These are phyloP conservation scores for Avicennia marina DNA, from an alignment of 257 asterid genomes.

Conservation along the genomic window DNA sequence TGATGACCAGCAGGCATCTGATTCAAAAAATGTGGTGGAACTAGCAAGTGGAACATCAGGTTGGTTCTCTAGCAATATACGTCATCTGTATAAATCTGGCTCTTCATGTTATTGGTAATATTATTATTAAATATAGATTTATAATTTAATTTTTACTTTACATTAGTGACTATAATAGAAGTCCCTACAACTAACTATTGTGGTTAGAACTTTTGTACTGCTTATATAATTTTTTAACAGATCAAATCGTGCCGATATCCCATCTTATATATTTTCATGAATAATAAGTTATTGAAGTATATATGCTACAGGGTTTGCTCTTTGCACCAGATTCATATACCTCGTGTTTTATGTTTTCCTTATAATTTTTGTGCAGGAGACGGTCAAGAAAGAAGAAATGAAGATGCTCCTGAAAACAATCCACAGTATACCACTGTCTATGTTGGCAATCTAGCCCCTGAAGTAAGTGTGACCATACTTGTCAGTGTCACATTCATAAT, in stretches of 20 bases:
- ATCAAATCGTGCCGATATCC: not conserved
- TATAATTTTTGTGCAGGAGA: conserved; percentile 40
- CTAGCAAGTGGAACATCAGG: conserved; percentile 80
- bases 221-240: not conserved
- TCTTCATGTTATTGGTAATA: no score
- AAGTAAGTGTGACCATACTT: conserved; percentile 44
- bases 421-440: conserved; percentile 88
- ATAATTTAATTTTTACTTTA: not conserved
- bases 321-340: conserved; percentile 7
- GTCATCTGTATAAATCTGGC: no score
- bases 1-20: conserved; percentile 77
- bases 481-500: no score
- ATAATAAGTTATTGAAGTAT: not conserved
- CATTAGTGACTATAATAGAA: not conserved
- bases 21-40: conserved; percentile 81
- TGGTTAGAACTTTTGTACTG: not conserved
- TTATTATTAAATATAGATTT: no score
- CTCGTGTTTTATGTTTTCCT: conserved; percentile 8
- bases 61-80: conserved; percentile 26
- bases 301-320: not conserved
- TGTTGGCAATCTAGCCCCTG: conserved; percentile 93
- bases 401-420: conserved; percentile 85
- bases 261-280: no score
- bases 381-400: conserved; percentile 59
- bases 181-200: not conserved